phyloP scores from a whole-genome alignment of 2,329 filamentous ascomycete species.

The Epichloe coenophiala region DNA sequence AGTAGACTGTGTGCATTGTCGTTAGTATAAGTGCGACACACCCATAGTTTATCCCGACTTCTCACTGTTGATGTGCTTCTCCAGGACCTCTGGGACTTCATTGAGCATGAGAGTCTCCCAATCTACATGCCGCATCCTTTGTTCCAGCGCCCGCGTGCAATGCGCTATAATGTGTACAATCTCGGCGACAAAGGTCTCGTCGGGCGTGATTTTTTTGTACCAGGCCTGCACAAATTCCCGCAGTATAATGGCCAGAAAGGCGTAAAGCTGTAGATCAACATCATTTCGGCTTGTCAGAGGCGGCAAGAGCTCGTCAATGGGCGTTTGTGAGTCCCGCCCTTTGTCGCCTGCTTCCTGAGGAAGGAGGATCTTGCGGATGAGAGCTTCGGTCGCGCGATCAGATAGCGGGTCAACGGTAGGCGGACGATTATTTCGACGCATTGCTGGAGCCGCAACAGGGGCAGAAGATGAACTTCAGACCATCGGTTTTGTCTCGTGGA shows the following conservation, averaged over 20 bases:
- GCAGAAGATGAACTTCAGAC: neutral
- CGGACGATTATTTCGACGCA: constrained; percentile 21
- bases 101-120: constrained; percentile 72
- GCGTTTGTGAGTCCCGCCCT: constrained; percentile 30
- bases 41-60: no score
- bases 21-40: neutral
- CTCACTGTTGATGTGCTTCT: constrained; percentile 67
- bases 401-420: constrained; percentile 42
- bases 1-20: constrained; percentile 46
- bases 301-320: constrained; percentile 72
- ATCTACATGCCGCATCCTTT: constrained; percentile 71
- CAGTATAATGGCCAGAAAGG: constrained; percentile 77
- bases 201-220: constrained; percentile 86
- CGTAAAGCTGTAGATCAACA: constrained; percentile 86
- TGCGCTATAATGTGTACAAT: constrained; percentile 85
- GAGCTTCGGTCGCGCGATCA: constrained; percentile 63
- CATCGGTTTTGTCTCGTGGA: constrained; percentile 4
- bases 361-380: constrained; percentile 76
- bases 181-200: constrained; percentile 78
- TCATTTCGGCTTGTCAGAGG: constrained; percentile 90
- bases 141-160: constrained; percentile 75
- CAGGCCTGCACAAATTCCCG: constrained; percentile 84
- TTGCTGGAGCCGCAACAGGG: constrained; percentile 13
- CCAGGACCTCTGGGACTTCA: constrained; percentile 71
- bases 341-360: constrained; percentile 52